phyloP scores from a whole-genome alignment of 2,329 filamentous ascomycete genomes.

The Cryphonectria parasitica region DNA sequence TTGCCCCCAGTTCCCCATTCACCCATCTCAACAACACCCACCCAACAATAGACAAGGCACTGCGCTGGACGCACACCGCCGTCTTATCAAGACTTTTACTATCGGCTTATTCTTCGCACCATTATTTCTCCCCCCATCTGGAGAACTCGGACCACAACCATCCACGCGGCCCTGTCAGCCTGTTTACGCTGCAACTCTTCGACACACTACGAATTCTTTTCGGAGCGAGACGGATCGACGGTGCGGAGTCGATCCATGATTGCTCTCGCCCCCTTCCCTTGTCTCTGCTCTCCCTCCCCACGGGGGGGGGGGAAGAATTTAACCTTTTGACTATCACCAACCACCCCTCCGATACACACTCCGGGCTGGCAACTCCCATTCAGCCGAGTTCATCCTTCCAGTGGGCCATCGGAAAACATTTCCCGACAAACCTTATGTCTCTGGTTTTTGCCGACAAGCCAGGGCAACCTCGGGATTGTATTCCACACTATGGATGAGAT shows the following conservation, averaged over 20 bases:
- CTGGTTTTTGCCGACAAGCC: neutral
- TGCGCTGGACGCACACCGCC: slow-evolving; percentile 22
- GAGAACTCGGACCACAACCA: slow-evolving; percentile 6
- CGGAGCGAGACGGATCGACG: slow-evolving; percentile 13
- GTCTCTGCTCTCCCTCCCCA: neutral
- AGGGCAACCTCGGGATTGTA: neutral
- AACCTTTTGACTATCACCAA: neutral
- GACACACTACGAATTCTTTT: neutral
- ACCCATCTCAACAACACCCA: neutral
- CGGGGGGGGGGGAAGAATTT: neutral
- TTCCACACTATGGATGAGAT: neutral
- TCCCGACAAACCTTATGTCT: neutral
- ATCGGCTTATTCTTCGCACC: slow-evolving; percentile 3
- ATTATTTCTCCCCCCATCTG: neutral
- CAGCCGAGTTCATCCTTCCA: slow-evolving; percentile 1
- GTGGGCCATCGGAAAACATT: neutral
- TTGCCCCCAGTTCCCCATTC: neutral
- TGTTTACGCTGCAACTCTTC: neutral
- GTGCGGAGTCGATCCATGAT: slow-evolving; percentile 20
- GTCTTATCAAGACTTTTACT: slow-evolving; percentile 16
- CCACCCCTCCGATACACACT: neutral
- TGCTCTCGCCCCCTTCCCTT: neutral
- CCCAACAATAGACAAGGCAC: neutral
- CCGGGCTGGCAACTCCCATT: neutral
- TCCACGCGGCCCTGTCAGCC: neutral